These are phyloP conservation scores for Neoarthrinium moseri DNA, from an alignment of 2,329 filamentous ascomycete species.

Conservation along the genomic window DNA sequence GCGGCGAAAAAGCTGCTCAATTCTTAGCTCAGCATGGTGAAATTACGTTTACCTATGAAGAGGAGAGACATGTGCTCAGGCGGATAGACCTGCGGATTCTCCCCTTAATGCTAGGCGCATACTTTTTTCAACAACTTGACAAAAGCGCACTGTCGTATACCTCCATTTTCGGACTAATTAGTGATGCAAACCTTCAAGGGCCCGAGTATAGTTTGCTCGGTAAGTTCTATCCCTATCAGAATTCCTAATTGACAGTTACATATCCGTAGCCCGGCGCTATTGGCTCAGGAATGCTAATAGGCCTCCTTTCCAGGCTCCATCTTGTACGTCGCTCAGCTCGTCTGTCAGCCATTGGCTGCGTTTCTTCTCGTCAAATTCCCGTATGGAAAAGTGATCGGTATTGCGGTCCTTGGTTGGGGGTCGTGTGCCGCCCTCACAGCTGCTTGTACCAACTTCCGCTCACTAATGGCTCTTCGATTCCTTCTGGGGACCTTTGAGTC, in stretches of 20 bases:
- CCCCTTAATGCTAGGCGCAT: slow-evolving; percentile 50
- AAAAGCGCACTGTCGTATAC: slow-evolving; percentile 46
- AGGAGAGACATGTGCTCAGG: slow-evolving; percentile 44
- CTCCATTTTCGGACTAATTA: slow-evolving; percentile 47
- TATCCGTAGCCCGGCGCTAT: background rate
- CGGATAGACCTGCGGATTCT: slow-evolving; percentile 50
- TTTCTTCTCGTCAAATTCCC: slow-evolving; percentile 52
- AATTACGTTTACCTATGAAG: slow-evolving; percentile 44
- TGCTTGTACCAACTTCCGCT: slow-evolving; percentile 44
- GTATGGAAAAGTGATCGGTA: slow-evolving; percentile 51
- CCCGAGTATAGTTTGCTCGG: slow-evolving; percentile 58
- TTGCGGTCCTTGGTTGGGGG: slow-evolving; percentile 55
- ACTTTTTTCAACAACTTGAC: slow-evolving; percentile 59
- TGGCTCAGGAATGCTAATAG: background rate
- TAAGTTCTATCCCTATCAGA: too few relatives aligned
- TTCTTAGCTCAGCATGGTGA: slow-evolving; percentile 40
- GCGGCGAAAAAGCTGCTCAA: slow-evolving; percentile 40
- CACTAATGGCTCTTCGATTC: slow-evolving; percentile 43
- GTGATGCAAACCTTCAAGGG: slow-evolving; percentile 45
- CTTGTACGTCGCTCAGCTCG: slow-evolving; percentile 58
- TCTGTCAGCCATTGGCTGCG: slow-evolving; percentile 56
- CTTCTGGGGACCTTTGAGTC: slow-evolving; percentile 47
- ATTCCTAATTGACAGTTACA: too few relatives aligned
- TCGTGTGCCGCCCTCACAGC: slow-evolving; percentile 48
- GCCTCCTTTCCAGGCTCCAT: slow-evolving; percentile 27